These are phyloP conservation scores for Guadua angustifolia DNA, from an alignment of 176 grass and related monocot species.

Conservation along the genomic window DNA sequence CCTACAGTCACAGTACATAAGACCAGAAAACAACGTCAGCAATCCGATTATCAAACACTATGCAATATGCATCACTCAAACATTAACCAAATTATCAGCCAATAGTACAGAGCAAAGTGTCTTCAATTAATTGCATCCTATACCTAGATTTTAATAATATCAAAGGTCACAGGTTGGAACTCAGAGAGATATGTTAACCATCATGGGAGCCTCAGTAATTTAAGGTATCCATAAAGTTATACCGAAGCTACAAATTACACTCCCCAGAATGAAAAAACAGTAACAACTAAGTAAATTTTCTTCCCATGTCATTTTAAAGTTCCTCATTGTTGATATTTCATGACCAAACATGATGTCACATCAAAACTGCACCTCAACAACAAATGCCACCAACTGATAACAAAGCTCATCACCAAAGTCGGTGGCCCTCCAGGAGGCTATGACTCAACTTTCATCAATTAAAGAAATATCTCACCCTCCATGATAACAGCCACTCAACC, in stretches of 20 bases:
- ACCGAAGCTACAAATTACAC: neutral
- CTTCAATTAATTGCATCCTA: neutral
- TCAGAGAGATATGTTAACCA: neutral
- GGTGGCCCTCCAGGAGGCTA: conserved; percentile 12
- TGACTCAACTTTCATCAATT: conserved; percentile 26
- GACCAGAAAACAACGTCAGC: neutral
- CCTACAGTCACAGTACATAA: neutral
- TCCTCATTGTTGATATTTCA: neutral
- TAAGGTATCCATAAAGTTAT: neutral
- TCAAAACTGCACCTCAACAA: conserved; percentile 38
- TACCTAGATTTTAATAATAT: neutral
- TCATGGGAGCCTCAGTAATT: neutral
- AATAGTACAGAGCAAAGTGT: neutral
- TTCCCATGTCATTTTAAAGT: neutral
- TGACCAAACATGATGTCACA: conserved; percentile 2
- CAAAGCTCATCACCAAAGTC: neutral
- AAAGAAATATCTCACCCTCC: conserved; percentile 16
- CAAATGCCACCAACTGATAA: conserved; percentile 30
- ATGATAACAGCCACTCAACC: conserved; percentile 30
- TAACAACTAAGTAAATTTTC: neutral
- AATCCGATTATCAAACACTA: neutral
- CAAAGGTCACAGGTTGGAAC: neutral
- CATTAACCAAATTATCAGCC: neutral
- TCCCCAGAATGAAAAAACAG: neutral
- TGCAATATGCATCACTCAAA: conserved; percentile 24